Base-by-base conservation (phyloP, 176 grass and related monocot genomes). In the Musa acuminata region DNA sequence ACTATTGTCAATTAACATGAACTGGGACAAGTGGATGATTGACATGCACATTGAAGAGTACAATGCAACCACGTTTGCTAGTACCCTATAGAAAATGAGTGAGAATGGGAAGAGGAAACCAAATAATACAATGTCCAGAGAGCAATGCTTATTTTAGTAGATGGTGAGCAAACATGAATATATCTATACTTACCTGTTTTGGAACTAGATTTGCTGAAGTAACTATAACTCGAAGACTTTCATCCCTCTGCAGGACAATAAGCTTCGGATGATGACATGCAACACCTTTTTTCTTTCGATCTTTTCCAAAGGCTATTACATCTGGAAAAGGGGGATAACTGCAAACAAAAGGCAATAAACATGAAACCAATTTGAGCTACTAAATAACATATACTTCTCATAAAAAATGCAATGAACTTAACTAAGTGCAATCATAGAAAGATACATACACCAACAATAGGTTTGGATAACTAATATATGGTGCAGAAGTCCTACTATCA, bases 221-320 rank as follows among this genome's bases (percentile, higher is more conserved):
- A 43, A 43, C 35, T 43, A 43, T 43, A 43, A 43, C 35, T 43
- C 35, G 35, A 43, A 43, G 35, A 57, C 85, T 83, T 64, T 89
- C 73, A 75, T 89, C 66, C 79, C 92, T 89, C 68, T 96, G 87
- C 82, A 96, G 80, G 19, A 96, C 58, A 77, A 96, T 71, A 24
- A 96, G 77, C 82, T 96, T 96, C 52, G 92, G 89, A 78, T 92
- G 87, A 84, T 96, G 89, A 76, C 92, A 96, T 77, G 92, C 92
- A 58, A 96, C 83, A 66, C 92, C 89, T 85, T 92, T 75, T 25
- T 96, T 96, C 68, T 89, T 92, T 60, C 82, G 84, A 70, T 96
- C 92, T 81, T 89, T 92, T 76, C 92, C 92, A 71, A 96, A 92
- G 58, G 92, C 92, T 87, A 96, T 92, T 51, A 51, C 89, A 63